A percentile compares a stretch with the other conserved stretches of the same genome.
Evolutionary conservation across 2,329 filamentous ascomycete species (phyloP).

Genomic region (Botrytis medusae): DNA sequence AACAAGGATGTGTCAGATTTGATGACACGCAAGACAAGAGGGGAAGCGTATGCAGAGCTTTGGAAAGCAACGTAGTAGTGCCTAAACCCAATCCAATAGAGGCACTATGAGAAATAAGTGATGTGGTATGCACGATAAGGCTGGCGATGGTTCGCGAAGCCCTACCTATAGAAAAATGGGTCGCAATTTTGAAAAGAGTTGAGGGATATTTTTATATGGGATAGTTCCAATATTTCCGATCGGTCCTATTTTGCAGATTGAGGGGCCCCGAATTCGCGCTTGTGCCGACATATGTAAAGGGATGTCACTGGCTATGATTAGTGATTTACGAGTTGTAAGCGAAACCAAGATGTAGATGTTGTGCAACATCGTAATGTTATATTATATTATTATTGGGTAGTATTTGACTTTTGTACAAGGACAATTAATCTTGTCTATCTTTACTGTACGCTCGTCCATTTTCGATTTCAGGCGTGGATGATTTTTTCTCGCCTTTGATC

Average conservation of each 20-base stretch:
- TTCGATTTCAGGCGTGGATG: conserved; percentile 25
- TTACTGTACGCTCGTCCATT: conserved; percentile 31
- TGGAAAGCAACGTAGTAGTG: not conserved
- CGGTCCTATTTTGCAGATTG: not conserved
- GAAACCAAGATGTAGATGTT: not conserved
- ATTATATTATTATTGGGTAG: conserved; percentile 8
- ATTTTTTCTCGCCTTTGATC: conserved; percentile 26
- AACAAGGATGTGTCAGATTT: not conserved
- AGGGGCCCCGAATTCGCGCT: conserved; percentile 7
- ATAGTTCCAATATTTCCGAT: not conserved
- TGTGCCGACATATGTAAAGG: not conserved
- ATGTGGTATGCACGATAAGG: not conserved
- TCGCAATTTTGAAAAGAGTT: not conserved
- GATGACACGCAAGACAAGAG: not conserved
- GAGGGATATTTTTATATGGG: not conserved
- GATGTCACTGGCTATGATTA: conserved; percentile 5
- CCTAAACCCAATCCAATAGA: not conserved
- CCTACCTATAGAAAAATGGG: not conserved
- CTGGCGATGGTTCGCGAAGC: not conserved
- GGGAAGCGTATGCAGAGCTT: not conserved
- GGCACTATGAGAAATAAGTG: not conserved
- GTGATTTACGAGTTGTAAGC: not conserved
- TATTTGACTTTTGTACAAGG: conserved; percentile 1
- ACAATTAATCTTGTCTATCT: conserved; percentile 33
- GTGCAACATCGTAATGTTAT: not conserved